Evolutionary conservation across 2,329 filamentous ascomycete species (phyloP), one percentile per base, ranked within the genome.

Genomic region (Teratosphaeria viscida): DNA sequence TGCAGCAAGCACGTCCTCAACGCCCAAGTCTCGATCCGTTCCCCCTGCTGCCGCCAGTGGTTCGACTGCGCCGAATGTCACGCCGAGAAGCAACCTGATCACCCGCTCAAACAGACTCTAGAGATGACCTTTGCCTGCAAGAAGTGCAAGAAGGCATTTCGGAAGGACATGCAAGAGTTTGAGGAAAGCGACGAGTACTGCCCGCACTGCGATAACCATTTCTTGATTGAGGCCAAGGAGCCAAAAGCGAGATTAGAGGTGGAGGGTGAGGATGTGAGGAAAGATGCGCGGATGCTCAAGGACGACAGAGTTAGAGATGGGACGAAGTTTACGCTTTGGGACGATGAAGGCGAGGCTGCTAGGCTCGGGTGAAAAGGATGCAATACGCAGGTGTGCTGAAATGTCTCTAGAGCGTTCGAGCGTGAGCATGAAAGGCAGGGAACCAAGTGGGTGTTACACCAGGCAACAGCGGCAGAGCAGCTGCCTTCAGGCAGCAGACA

Each of bases 151-250:
- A 99, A 99, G 77, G 92, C 87, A 76, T 99, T 99, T 80, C 88
- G 94, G 67, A 99, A 97, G 74, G 90, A 99, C 70, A 88, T 88
- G 54, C 79, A 84, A 65, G 89, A 96, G 73, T 96, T 96, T 69
- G 94, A 99, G 67, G 94, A 99, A 68, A 87, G 89, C 73, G 94
- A 99, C 78, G 95, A 99, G 75, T 99, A 95, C 81, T 99, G 94
- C 79, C 95, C 94, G 26, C 90, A 96, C 78, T 99, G 94, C 79
- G 94, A 99, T 73, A 99, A 99, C 78, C 95, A 99, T 76, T 99
- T 92, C 72, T 88, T 99, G 47, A 81, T 99, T 64, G 92, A 97
- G 4, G 95, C 94, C 57, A 76, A 88, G 67, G 89, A 87, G 4
- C 90, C 94, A 26, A 89, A 95, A 76, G 83, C 92, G 10, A 83